Evolutionary conservation across 2,329 filamentous ascomycete genomes (phyloP), one percentile per base, ranked within the genome.

Genomic region (Sclerotiophoma versabilis): DNA sequence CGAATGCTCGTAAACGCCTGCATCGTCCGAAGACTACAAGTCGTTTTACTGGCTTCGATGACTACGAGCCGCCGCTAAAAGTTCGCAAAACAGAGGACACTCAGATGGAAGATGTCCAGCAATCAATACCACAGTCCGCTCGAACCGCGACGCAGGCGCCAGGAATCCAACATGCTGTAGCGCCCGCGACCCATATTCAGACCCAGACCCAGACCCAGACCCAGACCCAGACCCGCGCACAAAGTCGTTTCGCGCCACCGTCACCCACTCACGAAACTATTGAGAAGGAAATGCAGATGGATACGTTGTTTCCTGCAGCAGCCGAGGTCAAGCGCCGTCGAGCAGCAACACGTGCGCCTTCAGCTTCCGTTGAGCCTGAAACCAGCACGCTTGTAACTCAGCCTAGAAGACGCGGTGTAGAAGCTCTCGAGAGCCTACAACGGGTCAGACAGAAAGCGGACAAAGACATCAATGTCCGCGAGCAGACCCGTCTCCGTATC

Each of bases 281-380:
- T 0, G 69, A 75, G 11, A 65, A 67, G 12, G 57, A 84, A 48
- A 84, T 89, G 37, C 75, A 89, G 8, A 84, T 93, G 72, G 87
- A 92, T 12, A 81, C 83, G 19, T 83, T 96, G 49, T 86, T 93
- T 1, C 90, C 92, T 0, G 91, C 88, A 1, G 87, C 90, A 3
- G 86, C 89, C 23, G 87, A 87, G 5, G 84, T 92, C 69, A 98
- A 96, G 72, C 86, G 87, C n/a, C 87, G 89, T 19, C 87, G 88
- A 22, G 62, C 66, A 45, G 69, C 68, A 44, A 69, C 65, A 17
- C 65, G 65, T 2, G 70, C 60, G 3, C 58, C 60, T n/a, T 68
- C 68, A 22, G 62, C 59, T n/a, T 66, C 69, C 10, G 59, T 64
- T 2, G 69, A 70, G 25, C 66, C 69, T 1, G 69, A 70, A 49